Conservation (phyloP, 768 basidiomycete species). For the Leccinum aurantiacum region DNA sequence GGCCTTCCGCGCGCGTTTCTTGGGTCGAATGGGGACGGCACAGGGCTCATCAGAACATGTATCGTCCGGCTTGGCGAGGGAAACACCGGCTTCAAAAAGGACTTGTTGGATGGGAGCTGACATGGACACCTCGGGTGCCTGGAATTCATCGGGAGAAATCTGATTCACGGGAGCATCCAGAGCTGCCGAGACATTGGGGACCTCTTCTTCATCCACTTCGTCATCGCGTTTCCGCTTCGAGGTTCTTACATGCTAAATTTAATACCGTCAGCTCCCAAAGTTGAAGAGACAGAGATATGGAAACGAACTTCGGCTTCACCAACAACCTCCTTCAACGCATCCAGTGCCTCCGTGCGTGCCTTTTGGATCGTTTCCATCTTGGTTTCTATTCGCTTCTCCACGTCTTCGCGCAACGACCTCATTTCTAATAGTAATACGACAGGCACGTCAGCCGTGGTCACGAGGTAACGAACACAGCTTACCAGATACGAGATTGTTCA, state of each 20-base stretch:
- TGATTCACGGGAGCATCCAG: background rate
- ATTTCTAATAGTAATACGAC: conserved; percentile 38
- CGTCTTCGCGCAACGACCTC: conserved; percentile 41
- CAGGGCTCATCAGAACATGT: background rate
- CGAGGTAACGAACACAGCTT: conserved; percentile 8
- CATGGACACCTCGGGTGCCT: background rate
- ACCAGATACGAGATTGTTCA: conserved; percentile 47
- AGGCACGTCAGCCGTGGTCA: background rate
- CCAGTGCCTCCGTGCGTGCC: conserved; percentile 40
- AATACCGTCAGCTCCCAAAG: conserved; percentile 26
- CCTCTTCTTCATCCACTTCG: conserved; percentile 33
- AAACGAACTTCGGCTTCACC: conserved; percentile 33
- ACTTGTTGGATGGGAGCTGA: conserved; percentile 1
- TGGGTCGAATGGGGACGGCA: conserved; percentile 21
- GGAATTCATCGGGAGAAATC: background rate
- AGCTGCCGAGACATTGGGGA: background rate
- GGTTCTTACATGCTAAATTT: conserved; percentile 34
- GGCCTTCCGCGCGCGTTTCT: conserved; percentile 47
- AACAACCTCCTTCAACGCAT: conserved; percentile 36
- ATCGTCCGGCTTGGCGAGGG: background rate
- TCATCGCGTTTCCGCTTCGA: conserved; percentile 65
- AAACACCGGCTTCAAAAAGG: background rate
- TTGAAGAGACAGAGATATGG: conserved; percentile 11
- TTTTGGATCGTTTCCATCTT: conserved; percentile 46
- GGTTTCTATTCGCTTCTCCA: conserved; percentile 45